Evolutionary conservation across 352 stramenopile species (phyloP), one percentile per base, ranked within the genome.

Genomic region (Globisporangium cylindrosporum): DNA sequence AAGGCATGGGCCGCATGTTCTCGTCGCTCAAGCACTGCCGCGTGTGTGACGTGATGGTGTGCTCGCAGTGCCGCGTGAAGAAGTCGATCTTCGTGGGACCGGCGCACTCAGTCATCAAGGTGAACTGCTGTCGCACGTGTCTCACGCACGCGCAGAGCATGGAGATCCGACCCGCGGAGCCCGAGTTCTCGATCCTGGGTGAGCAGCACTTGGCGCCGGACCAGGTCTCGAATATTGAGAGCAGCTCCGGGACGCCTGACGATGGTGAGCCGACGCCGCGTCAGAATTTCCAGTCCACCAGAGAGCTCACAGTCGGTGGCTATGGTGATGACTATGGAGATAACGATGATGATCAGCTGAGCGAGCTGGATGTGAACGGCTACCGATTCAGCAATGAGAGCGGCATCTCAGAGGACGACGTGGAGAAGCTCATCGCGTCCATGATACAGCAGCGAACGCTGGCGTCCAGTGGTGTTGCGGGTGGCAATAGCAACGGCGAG

Each of bases 1-100:
- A n/a, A 12, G 60, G 65, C 32, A 51, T 12, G 3, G 64, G 51
- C 2, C 54, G 51, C 18, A 60, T 74, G 24, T 64, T 68, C 36
- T 58, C 56, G 18, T 59, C 64, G 22, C 62, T 79, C 2, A 73
- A 75, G 9, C 41, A 66, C 3, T 91, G 83, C 18, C 69, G 70
- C 18, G 65, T 89, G 8, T 91, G 83, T 59, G 70, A 72, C 29
- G 59, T 64, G 4, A 70, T 74, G 0, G 73, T 90, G 10, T 90
- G 81, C 53, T 66, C 60, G 0, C 70, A 81, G 63, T 91, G 83
- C 68, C 72, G 72, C 12, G 51, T 75, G 4, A 91, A 90, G 48
- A 79, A 82, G 53, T 67, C 67, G 20, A 63, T 88, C 9, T 86
- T 91, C 24, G 34, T 79, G 1, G 75, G 80, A 0, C 18, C 48